Conservation (phyloP, 768 basidiomycete genomes). For the Xerocomellus intermedius region DNA sequence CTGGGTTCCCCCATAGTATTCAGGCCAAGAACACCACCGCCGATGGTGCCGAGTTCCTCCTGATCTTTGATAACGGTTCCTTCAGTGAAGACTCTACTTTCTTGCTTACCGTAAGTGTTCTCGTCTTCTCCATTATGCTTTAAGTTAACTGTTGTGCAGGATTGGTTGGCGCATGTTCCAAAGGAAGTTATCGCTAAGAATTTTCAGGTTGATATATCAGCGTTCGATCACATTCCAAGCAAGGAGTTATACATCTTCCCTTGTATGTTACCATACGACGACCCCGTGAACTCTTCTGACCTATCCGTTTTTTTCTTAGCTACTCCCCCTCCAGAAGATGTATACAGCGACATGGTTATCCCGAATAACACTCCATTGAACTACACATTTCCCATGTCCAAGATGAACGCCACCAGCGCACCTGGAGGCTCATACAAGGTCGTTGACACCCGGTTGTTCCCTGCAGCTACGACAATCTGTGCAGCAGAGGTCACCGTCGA, state of each 20-base stretch:
- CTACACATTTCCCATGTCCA: slow-evolving; percentile 54
- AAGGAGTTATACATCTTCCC: slow-evolving; percentile 57
- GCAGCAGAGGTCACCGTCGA: slow-evolving; percentile 58
- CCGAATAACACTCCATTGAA: slow-evolving; percentile 52
- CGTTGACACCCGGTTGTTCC: slow-evolving; percentile 55
- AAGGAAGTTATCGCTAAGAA: slow-evolving; percentile 62
- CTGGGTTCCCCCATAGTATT: slow-evolving; percentile 54
- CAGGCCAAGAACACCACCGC: slow-evolving; percentile 49
- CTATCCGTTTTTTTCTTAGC: slow-evolving; percentile 24
- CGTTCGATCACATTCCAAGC: slow-evolving; percentile 55
- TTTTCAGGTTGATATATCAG: slow-evolving; percentile 47
- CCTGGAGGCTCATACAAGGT: slow-evolving; percentile 61
- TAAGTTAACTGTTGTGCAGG: slow-evolving; percentile 34
- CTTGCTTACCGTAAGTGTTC: slow-evolving; percentile 31
- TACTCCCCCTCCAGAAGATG: slow-evolving; percentile 41
- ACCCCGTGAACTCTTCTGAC: not conserved
- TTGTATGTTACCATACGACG: slow-evolving; percentile 21
- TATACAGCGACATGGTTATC: slow-evolving; percentile 42
- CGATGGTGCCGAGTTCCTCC: slow-evolving; percentile 53
- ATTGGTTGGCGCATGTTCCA: slow-evolving; percentile 67
- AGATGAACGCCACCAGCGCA: slow-evolving; percentile 40
- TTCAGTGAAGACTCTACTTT: slow-evolving; percentile 63
- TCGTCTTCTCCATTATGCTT: not conserved
- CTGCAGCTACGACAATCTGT: slow-evolving; percentile 50
- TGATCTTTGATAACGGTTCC: slow-evolving; percentile 40